These are phyloP conservation scores for Aspergillus tanneri DNA, from an alignment of 2,329 filamentous ascomycete species.

Conservation along the genomic window DNA sequence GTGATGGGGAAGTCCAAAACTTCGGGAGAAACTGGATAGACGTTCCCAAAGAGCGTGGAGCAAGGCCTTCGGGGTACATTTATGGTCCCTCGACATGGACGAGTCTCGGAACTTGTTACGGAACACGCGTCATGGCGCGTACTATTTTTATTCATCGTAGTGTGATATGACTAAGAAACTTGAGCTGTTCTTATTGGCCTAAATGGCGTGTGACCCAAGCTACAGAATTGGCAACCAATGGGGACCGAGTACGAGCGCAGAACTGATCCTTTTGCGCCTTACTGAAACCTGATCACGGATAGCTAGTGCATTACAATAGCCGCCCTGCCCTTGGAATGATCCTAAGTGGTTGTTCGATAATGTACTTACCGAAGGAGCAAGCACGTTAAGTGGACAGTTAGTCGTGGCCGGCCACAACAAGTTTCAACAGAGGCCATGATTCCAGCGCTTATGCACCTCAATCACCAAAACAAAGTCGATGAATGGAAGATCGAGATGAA, in stretches of 20 bases:
- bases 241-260: neutral
- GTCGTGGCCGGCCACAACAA: neutral
- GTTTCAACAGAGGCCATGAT: neutral
- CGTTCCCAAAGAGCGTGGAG: constrained; percentile 6
- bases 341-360: neutral
- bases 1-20: constrained; percentile 5
- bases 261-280: neutral
- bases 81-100: constrained; percentile 5
- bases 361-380: neutral
- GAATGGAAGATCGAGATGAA: neutral
- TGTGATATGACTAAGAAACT: neutral
- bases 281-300: neutral
- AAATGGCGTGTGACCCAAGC: neutral
- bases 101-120: neutral
- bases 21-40: constrained; percentile 10
- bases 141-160: constrained; percentile 1
- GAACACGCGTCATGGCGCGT: neutral
- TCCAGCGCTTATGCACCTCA: neutral
- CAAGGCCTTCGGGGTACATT: neutral
- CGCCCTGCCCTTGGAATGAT: neutral
- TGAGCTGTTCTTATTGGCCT: neutral
- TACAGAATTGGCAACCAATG: neutral
- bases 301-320: neutral
- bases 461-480: neutral
- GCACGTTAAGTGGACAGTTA: neutral